These are phyloP conservation scores for Kockovaella imperatae DNA, from an alignment of 768 basidiomycete species.

Conservation along the genomic window DNA sequence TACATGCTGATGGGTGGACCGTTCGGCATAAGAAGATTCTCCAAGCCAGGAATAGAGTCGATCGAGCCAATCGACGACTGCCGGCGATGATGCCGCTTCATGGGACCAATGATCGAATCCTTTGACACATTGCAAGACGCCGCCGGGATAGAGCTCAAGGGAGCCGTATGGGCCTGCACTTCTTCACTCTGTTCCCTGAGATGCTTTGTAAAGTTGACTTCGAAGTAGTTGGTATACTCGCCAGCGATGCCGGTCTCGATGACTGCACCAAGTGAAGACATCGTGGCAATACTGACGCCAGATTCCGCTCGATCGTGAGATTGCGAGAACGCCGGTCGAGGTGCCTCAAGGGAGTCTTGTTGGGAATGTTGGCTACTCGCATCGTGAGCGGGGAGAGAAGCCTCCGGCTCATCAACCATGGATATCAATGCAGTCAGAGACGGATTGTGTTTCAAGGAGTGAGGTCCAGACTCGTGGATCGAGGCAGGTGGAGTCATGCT, in stretches of 20 bases:
- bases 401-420: neutral
- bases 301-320: conserved; percentile 31
- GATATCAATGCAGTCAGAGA: too few relatives aligned
- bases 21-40: neutral
- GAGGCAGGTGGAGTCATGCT: neutral
- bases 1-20: conserved; percentile 27
- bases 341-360: too few relatives aligned
- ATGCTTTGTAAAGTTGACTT: conserved; percentile 30
- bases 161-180: neutral
- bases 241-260: conserved; percentile 36
- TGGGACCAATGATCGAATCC: neutral
- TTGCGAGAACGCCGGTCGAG: too few relatives aligned
- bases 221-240: conserved; percentile 40
- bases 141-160: neutral
- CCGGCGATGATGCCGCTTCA: conserved; percentile 21
- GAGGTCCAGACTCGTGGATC: conserved; percentile 3
- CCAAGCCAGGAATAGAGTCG: conserved; percentile 21
- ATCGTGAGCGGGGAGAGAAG: neutral
- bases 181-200: conserved; percentile 8
- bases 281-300: conserved; percentile 37
- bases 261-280: conserved; percentile 39
- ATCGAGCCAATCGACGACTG: conserved; percentile 31
- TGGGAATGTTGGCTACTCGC: too few relatives aligned
- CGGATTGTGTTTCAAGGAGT: too few relatives aligned
- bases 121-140: neutral